These are phyloP conservation scores for Trebouxia sp. DNA, from an alignment of 139 green algal genomes.

Conservation along the genomic window DNA sequence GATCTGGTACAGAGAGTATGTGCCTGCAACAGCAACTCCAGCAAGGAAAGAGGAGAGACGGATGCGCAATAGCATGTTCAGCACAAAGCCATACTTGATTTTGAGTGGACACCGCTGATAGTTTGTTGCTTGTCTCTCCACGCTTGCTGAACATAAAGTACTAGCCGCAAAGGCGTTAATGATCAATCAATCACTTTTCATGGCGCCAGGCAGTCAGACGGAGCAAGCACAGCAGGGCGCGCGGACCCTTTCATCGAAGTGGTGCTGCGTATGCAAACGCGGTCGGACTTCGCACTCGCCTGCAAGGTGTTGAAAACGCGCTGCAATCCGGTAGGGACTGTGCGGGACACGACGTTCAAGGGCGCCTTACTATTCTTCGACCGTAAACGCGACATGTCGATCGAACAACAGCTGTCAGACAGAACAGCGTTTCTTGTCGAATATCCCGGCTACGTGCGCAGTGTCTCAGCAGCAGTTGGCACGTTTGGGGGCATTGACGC, in stretches of 20 bases:
- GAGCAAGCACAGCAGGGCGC: conserved; percentile 2
- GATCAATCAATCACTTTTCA: too few relatives aligned
- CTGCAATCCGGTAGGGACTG: too few relatives aligned
- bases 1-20: conserved; percentile 16
- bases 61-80: conserved; percentile 35
- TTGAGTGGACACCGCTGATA: conserved; percentile 8
- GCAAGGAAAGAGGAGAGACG: conserved; percentile 33
- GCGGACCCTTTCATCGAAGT: too few relatives aligned
- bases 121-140: background rate
- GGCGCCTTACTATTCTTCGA: too few relatives aligned
- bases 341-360: too few relatives aligned
- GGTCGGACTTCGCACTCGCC: too few relatives aligned
- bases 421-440: background rate
- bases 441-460: conserved; percentile 1
- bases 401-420: background rate
- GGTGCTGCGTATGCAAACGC: too few relatives aligned
- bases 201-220: background rate
- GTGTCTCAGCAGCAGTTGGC: background rate
- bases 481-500: background rate
- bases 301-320: too few relatives aligned
- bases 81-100: conserved; percentile 24
- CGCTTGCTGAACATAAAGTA: background rate
- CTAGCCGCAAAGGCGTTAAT: background rate
- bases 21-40: conserved; percentile 29
- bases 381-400: background rate